Conservation (phyloP, 1,284 basidiomycete genomes). For the Xerocomus minutiporus region DNA sequence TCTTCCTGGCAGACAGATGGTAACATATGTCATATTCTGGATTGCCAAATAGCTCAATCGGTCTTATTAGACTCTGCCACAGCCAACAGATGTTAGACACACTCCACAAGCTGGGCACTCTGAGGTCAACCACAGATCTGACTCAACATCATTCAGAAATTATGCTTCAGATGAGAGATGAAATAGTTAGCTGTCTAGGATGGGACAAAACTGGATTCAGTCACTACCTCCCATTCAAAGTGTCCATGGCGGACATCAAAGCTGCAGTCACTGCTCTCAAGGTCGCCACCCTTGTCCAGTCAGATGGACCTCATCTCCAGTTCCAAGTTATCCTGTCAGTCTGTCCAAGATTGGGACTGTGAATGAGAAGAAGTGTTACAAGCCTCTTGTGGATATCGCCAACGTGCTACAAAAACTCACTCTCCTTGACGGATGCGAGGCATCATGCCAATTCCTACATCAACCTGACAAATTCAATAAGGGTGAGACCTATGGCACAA, state of each 20-base stretch:
- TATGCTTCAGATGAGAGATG: background rate
- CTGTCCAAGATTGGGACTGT: background rate
- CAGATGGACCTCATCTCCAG: background rate
- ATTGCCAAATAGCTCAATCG: background rate
- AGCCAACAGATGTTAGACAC: background rate
- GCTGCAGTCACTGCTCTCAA: background rate
- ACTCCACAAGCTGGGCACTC: background rate
- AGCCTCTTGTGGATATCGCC: background rate
- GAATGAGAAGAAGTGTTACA: background rate
- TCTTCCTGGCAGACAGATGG: background rate
- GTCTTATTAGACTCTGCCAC: background rate
- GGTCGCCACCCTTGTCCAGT: background rate
- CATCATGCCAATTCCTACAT: background rate
- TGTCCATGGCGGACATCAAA: background rate
- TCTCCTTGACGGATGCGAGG: background rate
- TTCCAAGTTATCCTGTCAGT: background rate
- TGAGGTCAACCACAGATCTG: background rate
- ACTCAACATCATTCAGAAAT: background rate
- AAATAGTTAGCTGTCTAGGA: background rate
- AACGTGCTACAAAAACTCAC: background rate
- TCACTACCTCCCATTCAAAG: background rate
- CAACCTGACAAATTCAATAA: background rate
- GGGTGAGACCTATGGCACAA: background rate
- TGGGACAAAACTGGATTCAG: background rate
- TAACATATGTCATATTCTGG: background rate